Evolutionary conservation across 23 red algal genomes (phyloP).

Genomic region (Gracilaria vermiculophylla): DNA sequence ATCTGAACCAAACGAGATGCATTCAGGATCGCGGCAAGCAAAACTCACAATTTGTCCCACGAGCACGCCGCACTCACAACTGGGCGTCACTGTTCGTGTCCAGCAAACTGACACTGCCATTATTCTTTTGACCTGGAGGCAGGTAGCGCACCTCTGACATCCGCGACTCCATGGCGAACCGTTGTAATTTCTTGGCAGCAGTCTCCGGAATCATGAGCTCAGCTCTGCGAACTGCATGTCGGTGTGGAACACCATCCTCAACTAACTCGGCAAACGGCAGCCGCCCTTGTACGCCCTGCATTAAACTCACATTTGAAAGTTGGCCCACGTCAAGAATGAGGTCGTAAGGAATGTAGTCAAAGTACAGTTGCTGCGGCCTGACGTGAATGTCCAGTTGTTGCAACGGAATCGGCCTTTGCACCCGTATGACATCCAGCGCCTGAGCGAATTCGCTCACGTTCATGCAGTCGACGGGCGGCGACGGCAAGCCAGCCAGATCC

Average conservation of each 20-base stretch:
- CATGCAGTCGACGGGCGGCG: not conserved
- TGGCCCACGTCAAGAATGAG: conserved; percentile 45
- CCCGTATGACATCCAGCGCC: conserved; percentile 11
- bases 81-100: no score
- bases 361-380: conserved; percentile 44
- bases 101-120: no score
- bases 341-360: conserved; percentile 38
- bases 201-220: conserved; percentile 12
- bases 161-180: conserved; percentile 15
- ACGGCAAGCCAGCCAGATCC: not conserved
- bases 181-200: conserved; percentile 17
- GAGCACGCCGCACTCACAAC: no score
- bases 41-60: no score
- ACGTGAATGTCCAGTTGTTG: conserved; percentile 37
- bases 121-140: no score
- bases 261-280: not conserved
- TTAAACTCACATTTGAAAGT: not conserved
- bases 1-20: no score
- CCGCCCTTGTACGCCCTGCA: conserved; percentile 1
- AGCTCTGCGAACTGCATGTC: not conserved
- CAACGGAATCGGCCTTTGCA: not conserved
- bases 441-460: conserved; percentile 39
- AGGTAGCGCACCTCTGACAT: not conserved
- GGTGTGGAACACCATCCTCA: not conserved
- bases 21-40: no score